Base-by-base conservation (phyloP, 2,329 filamentous ascomycete species). In the Fusarium pininemorale region DNA sequence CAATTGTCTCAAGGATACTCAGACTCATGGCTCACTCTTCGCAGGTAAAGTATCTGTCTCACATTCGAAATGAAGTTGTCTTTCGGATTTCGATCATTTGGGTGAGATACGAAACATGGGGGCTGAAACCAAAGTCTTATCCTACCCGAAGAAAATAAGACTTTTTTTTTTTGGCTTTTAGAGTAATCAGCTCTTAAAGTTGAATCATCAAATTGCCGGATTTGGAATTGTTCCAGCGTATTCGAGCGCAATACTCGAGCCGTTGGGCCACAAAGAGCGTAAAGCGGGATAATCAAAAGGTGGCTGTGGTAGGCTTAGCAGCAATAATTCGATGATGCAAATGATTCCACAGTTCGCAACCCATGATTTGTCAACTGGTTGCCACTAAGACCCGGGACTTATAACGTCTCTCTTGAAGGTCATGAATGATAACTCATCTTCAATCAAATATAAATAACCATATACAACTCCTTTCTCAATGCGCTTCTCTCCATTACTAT, bases 401-500 rank as follows among this genome's bases (percentile, higher is more conserved):
- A 70, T 61, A 70, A 56, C 58, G 28, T 58, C 67, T 48, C 47
- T 54, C 42, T 54, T 55, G 28, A 42, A 62, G n/a, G 26, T 37
- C 45, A 24, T 59, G 41, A 58, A 67, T 53, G 28, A 37, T 26
- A 48, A 37, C 24, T 35, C 37, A 44, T 37, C 37, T 63, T 55
- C 24, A 56, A 51, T 41, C 15, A 50, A 50, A 68, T 74, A 72
- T 74, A 73, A 74, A 72, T 59, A 59, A 32, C 14, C 20, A 53
- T 28, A 42, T 44, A 58, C 28, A 41, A 56, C 22, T 69, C 53
- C 24, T 30, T 32, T 56, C 47, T 47, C 70, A 68, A 90, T 90
- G 87, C 86, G 85, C 78, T 84, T 89, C 75, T 84, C 84, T 75
- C 85, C 82, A 57, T 80, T 87, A 58, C 77, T 88, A 63, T 83